phyloP scores from a whole-genome alignment of 768 basidiomycete genomes.

The Leccinum barrowsii region DNA sequence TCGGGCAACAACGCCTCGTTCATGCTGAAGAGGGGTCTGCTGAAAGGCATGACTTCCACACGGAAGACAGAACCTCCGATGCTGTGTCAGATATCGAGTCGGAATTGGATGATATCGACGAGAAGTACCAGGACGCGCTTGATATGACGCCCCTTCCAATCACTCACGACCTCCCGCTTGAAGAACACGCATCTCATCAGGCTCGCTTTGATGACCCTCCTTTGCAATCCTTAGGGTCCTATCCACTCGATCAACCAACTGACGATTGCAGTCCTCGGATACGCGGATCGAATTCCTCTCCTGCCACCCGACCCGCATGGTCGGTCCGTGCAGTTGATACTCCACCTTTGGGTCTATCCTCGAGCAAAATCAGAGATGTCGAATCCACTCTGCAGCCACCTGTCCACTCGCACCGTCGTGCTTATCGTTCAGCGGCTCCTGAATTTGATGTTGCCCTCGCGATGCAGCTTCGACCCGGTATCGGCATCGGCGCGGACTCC shows the following conservation, averaged over 20 bases:
- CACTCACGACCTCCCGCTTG: conserved; percentile 18
- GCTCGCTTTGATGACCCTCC: conserved; percentile 14
- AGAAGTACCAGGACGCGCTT: conserved; percentile 31
- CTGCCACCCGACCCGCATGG: conserved; percentile 26
- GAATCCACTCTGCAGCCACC: conserved; percentile 11
- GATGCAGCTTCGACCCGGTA: conserved; percentile 72
- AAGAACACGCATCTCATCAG: conserved; percentile 5
- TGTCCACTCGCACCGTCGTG: conserved; percentile 21
- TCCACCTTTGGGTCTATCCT: conserved; percentile 18
- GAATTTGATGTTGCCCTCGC: conserved; percentile 65
- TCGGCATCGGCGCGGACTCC: conserved; percentile 67
- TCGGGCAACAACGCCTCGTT: neutral
- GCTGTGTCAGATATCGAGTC: conserved; percentile 19
- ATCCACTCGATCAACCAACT: conserved; percentile 7
- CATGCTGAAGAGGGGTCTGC: conserved; percentile 2
- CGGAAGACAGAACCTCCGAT: conserved; percentile 9
- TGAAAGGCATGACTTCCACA: neutral
- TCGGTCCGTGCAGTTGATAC: conserved; percentile 27
- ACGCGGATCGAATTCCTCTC: conserved; percentile 12
- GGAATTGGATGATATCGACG: conserved; percentile 26
- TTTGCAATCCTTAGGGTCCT: conserved; percentile 1
- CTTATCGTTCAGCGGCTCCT: conserved; percentile 42
- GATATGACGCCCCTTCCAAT: conserved; percentile 24
- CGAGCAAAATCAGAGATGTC: neutral
- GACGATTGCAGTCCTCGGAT: conserved; percentile 12